Percentiles rank a stretch among this genome's conserved stretches.
Conservation (phyloP, 495 filamentous ascomycete genomes). For the Lineolata rhizophorae region DNA sequence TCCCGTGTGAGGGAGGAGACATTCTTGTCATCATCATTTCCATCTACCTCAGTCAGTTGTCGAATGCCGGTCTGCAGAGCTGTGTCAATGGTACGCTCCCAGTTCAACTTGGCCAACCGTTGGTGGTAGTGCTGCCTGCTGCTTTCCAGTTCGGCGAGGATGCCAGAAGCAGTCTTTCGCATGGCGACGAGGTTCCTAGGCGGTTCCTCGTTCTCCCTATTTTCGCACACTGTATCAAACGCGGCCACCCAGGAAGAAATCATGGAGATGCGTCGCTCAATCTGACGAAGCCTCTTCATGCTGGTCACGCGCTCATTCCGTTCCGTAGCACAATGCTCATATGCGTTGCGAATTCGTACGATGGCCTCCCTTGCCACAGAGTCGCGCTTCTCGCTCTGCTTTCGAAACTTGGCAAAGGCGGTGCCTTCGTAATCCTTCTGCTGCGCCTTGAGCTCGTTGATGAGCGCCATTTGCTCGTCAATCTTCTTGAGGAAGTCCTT, state of each 20-base stretch:
- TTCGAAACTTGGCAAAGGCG: conserved; percentile 76
- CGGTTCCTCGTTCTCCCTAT: conserved; percentile 39
- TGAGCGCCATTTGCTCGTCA: conserved; percentile 81
- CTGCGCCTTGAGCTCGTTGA: conserved; percentile 81
- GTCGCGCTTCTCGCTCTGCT: conserved; percentile 68
- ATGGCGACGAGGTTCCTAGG: conserved; percentile 50
- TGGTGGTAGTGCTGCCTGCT: conserved; percentile 83
- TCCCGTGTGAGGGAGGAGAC: conserved; percentile 53
- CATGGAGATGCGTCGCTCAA: conserved; percentile 65
- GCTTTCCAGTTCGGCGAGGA: conserved; percentile 66
- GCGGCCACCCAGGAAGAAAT: conserved; percentile 82
- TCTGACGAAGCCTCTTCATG: conserved; percentile 65
- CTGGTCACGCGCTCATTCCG: conserved; percentile 53
- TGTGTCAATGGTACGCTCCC: conserved; percentile 68
- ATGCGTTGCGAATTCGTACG: conserved; percentile 58
- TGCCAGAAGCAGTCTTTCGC: conserved; percentile 70
- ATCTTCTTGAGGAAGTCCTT: conserved; percentile 97
- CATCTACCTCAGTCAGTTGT: conserved; percentile 55
- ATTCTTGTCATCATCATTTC: conserved; percentile 43
- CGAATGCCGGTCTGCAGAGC: conserved; percentile 68
- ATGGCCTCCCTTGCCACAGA: conserved; percentile 58
- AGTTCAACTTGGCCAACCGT: conserved; percentile 50
- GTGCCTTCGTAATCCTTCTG: conserved; percentile 75
- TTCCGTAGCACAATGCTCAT: conserved; percentile 61
- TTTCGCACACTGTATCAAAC: conserved; percentile 65